Percentiles rank a stretch among this genome's conserved stretches.
Conservation (phyloP, 805 yeast genomes). For the Osmozyma mogii region DNA sequence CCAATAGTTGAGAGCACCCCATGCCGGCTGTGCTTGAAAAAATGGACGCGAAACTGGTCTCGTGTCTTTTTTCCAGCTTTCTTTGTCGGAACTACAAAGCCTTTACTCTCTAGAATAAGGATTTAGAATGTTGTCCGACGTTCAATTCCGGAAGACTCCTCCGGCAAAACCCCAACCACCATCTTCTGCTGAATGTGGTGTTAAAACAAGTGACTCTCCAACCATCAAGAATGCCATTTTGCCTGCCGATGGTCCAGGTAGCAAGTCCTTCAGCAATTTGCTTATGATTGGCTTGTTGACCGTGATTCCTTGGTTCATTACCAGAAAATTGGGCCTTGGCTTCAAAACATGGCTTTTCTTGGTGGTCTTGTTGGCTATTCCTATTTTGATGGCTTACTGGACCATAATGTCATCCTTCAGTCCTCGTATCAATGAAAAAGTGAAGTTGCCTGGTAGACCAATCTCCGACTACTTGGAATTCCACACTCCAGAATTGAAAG, state of each 20-base stretch:
- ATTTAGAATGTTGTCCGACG: constrained; percentile 35
- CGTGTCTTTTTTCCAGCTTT: no score
- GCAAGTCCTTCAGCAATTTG: constrained; percentile 64
- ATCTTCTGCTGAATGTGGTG: constrained; percentile 26
- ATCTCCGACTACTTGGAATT: constrained; percentile 75
- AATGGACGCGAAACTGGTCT: no score
- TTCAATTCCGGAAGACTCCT: constrained; percentile 59
- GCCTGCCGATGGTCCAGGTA: constrained; percentile 89
- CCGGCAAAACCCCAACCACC: constrained; percentile 29
- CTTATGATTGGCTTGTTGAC: constrained; percentile 41
- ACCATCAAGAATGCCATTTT: constrained; percentile 79
- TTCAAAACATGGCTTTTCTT: constrained; percentile 59
- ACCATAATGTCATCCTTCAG: constrained; percentile 65
- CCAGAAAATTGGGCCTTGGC: constrained; percentile 64
- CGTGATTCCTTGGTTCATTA: constrained; percentile 54
- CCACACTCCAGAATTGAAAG: constrained; percentile 63
- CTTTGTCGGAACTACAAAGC: no score
- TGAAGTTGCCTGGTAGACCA: constrained; percentile 64
- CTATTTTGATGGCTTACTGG: constrained; percentile 80
- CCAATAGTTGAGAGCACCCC: no score
- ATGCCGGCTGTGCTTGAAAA: no score
- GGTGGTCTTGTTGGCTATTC: constrained; percentile 46
- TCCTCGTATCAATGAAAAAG: constrained; percentile 77
- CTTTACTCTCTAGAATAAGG: no score
- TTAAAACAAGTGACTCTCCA: constrained; percentile 42